Evolutionary conservation across 1,139 yeast species (phyloP).

Genomic region (Geotrichum phurueaensis): DNA sequence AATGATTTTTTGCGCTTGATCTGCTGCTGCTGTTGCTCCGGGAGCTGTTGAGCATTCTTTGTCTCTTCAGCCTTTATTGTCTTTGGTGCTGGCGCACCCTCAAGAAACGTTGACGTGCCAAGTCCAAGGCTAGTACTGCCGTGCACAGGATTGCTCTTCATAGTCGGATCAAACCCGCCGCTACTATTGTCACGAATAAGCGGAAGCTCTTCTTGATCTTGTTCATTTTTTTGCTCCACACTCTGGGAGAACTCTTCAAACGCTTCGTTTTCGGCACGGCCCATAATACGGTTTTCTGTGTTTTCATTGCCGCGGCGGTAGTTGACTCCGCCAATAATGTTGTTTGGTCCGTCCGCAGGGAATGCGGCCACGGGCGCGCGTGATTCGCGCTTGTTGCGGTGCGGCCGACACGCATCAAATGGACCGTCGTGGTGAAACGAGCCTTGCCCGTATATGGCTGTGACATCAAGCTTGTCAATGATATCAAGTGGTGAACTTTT

Average conservation of each 20-base stretch:
- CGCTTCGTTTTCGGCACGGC: conserved; percentile 32
- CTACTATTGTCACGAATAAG: not conserved
- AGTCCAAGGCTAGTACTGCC: conserved; percentile 82
- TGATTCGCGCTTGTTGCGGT: conserved; percentile 67
- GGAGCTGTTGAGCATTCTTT: conserved; percentile 30
- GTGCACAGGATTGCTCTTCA: conserved; percentile 67
- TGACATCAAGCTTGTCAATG: conserved; percentile 89
- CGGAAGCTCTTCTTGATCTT: not conserved
- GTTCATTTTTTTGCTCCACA: not conserved
- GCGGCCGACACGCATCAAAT: conserved; percentile 96
- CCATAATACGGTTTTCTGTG: conserved; percentile 34
- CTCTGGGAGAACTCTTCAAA: conserved; percentile 23
- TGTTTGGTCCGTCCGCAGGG: conserved; percentile 93
- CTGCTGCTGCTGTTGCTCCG: conserved; percentile 23
- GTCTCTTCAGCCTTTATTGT: conserved; percentile 41
- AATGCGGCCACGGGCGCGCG: conserved; percentile 93
- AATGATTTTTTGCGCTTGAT: conserved; percentile 56
- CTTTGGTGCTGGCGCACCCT: conserved; percentile 90
- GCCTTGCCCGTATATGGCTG: conserved; percentile 89
- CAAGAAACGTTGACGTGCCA: conserved; percentile 85
- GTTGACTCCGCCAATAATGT: conserved; percentile 57
- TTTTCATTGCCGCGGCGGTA: conserved; percentile 36
- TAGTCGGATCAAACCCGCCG: conserved; percentile 54
- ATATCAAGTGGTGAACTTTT: conserved; percentile 59
- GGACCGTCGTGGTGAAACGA: conserved; percentile 96